A percentile compares a stretch with the other conserved stretches of the same genome.
Conservation (phyloP, 2,329 filamentous ascomycete genomes). For the Teratosphaeria destructans region DNA sequence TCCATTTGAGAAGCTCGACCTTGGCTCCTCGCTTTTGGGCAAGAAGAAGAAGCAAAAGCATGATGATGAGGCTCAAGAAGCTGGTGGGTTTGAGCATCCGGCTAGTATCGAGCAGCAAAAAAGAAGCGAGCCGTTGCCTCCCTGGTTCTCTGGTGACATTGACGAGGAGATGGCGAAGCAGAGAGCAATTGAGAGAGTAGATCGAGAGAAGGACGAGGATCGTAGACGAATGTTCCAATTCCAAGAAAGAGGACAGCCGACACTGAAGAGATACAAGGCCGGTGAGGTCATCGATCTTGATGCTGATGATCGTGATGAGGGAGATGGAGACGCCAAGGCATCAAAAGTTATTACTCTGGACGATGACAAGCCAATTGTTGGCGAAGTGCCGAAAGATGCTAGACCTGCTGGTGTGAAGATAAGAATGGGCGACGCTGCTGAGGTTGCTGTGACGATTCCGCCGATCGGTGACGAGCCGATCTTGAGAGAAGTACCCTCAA, state of each 20-base stretch:
- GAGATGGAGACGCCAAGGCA: slow-evolving; percentile 9
- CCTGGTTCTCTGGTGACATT: slow-evolving; percentile 57
- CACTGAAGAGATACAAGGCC: slow-evolving; percentile 47
- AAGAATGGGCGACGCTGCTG: slow-evolving; percentile 10
- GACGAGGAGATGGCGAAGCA: slow-evolving; percentile 48
- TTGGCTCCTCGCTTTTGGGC: slow-evolving; percentile 51
- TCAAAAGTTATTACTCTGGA: slow-evolving; percentile 33
- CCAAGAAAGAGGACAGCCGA: slow-evolving; percentile 41
- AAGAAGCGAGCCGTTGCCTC: slow-evolving; percentile 55
- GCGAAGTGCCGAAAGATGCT: slow-evolving; percentile 31
- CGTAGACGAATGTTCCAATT: slow-evolving; percentile 51
- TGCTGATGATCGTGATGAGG: slow-evolving; percentile 29
- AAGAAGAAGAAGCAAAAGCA: slow-evolving; percentile 44
- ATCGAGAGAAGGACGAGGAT: slow-evolving; percentile 49
- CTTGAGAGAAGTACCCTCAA: neutral
- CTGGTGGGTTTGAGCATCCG: slow-evolving; percentile 50
- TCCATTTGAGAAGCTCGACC: slow-evolving; percentile 72
- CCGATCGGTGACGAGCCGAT: slow-evolving; percentile 14
- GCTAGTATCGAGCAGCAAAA: slow-evolving; percentile 26
- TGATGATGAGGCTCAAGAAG: slow-evolving; percentile 37
- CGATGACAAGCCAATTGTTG: neutral
- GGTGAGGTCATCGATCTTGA: slow-evolving; percentile 39
- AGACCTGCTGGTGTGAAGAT: slow-evolving; percentile 21
- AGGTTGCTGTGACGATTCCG: slow-evolving; percentile 33
- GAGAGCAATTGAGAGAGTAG: slow-evolving; percentile 27